A percentile compares a stretch with the other conserved stretches of the same genome.
Evolutionary conservation across 441 rosid species (phyloP).

Genomic region (Pelargonium hybrid): DNA sequence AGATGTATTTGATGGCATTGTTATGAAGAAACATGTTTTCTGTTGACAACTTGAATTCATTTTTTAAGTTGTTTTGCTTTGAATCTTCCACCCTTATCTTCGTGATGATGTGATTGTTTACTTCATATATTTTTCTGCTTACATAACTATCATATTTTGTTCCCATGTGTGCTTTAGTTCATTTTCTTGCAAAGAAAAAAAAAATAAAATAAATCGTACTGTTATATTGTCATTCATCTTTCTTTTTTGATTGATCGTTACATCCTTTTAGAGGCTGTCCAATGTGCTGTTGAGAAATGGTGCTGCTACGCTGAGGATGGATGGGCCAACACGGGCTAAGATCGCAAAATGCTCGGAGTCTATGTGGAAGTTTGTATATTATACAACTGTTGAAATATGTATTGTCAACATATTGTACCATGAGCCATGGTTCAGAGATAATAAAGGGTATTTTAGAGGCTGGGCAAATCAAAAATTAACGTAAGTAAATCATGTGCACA

Average conservation of each 20-base stretch:
- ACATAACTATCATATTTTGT: too few relatives aligned
- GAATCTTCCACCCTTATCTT: too few relatives aligned
- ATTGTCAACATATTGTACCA: constrained; percentile 41
- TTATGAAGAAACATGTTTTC: too few relatives aligned
- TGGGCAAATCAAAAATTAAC: constrained; percentile 86
- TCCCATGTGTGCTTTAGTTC: neutral
- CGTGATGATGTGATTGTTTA: neutral
- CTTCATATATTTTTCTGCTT: neutral
- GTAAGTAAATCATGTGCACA: constrained; percentile 38
- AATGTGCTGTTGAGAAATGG: constrained; percentile 40
- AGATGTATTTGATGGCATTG: too few relatives aligned
- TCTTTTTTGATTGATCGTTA: neutral
- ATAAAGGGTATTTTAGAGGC: constrained; percentile 45
- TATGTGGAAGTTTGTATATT: constrained; percentile 75
- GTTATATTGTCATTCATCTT: neutral
- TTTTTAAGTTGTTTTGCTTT: too few relatives aligned
- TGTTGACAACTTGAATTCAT: too few relatives aligned
- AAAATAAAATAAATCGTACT: too few relatives aligned
- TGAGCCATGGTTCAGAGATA: constrained; percentile 70
- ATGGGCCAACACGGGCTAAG: constrained; percentile 38
- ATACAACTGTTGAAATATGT: constrained; percentile 50
- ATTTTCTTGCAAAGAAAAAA: neutral
- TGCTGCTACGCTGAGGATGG: constrained; percentile 32
- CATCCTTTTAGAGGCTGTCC: constrained; percentile 43
- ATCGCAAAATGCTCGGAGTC: constrained; percentile 77